A percentile compares a stretch with the other conserved stretches of the same genome.
phyloP scores from a whole-genome alignment of 1,284 basidiomycete species.

The Leccinum pallidistipes region DNA sequence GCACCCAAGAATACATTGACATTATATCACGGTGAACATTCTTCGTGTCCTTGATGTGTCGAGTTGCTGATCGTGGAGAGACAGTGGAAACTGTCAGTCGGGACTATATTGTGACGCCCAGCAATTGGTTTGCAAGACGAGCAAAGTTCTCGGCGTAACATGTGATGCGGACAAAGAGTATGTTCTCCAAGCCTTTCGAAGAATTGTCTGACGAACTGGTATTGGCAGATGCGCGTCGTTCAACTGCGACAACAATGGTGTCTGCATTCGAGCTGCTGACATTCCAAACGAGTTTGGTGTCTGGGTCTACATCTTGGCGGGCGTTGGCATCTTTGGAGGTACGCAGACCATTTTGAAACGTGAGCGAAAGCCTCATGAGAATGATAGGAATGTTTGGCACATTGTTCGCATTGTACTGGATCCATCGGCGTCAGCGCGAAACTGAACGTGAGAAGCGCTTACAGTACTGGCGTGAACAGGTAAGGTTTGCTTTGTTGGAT shows the following conservation, averaged over 20 bases:
- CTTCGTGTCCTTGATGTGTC: not conserved
- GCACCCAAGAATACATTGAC: slow-evolving; percentile 61
- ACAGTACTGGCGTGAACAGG: slow-evolving; percentile 89
- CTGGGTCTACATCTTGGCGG: slow-evolving; percentile 78
- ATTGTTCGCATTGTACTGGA: slow-evolving; percentile 63
- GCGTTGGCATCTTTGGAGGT: slow-evolving; percentile 71
- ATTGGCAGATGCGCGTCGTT: slow-evolving; percentile 64
- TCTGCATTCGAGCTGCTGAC: slow-evolving; percentile 63
- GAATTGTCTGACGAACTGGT: slow-evolving; percentile 8
- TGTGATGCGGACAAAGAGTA: slow-evolving; percentile 85
- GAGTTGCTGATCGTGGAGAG: not conserved
- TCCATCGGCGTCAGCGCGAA: slow-evolving; percentile 72
- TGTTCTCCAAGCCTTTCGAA: slow-evolving; percentile 22
- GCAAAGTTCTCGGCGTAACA: slow-evolving; percentile 53
- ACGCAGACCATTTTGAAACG: slow-evolving; percentile 20
- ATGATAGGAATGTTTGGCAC: slow-evolving; percentile 67
- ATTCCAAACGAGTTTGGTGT: slow-evolving; percentile 61
- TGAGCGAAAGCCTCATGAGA: not conserved
- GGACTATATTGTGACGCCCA: slow-evolving; percentile 76
- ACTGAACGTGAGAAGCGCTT: slow-evolving; percentile 77
- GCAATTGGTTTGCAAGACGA: slow-evolving; percentile 56
- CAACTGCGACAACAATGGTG: slow-evolving; percentile 66
- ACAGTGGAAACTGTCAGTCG: slow-evolving; percentile 63
- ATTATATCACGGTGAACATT: slow-evolving; percentile 68
- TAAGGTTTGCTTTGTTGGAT: slow-evolving; percentile 27